phyloP scores from a whole-genome alignment of 2,329 filamentous ascomycete genomes.

The Colletotrichum tanaceti region DNA sequence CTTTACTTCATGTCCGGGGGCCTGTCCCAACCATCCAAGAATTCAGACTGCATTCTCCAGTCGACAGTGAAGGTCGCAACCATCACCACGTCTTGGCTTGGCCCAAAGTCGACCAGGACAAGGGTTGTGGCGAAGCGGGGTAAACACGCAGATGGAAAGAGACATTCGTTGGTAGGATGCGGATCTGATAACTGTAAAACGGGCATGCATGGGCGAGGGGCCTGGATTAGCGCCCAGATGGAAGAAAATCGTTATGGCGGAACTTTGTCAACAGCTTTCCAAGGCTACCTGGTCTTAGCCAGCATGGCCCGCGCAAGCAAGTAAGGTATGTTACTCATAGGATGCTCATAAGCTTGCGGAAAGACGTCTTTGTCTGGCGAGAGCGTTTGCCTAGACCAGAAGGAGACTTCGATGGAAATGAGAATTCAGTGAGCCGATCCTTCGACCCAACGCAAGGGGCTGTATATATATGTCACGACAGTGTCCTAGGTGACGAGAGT shows the following conservation, averaged over 20 bases:
- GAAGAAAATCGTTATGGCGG: background rate
- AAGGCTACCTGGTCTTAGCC: background rate
- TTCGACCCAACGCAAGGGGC: no score
- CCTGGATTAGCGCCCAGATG: background rate
- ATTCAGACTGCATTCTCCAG: background rate
- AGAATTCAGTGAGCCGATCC: background rate
- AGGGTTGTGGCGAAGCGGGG: slow-evolving; percentile 11
- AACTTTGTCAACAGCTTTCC: background rate
- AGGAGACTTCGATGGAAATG: background rate
- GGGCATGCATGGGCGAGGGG: background rate
- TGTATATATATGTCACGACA: background rate
- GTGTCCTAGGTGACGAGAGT: background rate
- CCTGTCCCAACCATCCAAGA: slow-evolving; percentile 13
- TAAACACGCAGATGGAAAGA: slow-evolving; percentile 13
- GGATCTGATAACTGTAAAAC: slow-evolving; percentile 39
- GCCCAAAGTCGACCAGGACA: slow-evolving; percentile 5
- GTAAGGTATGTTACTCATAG: background rate
- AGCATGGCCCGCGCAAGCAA: background rate
- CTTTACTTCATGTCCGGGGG: background rate
- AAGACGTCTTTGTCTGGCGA: background rate
- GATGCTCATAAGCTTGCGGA: background rate
- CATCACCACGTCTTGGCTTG: slow-evolving; percentile 7
- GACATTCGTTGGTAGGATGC: slow-evolving; percentile 1
- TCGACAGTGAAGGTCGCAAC: background rate
- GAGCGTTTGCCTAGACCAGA: slow-evolving; percentile 8